phyloP scores from a whole-genome alignment of 768 basidiomycete genomes.

The Boletus rubroflammeus region DNA sequence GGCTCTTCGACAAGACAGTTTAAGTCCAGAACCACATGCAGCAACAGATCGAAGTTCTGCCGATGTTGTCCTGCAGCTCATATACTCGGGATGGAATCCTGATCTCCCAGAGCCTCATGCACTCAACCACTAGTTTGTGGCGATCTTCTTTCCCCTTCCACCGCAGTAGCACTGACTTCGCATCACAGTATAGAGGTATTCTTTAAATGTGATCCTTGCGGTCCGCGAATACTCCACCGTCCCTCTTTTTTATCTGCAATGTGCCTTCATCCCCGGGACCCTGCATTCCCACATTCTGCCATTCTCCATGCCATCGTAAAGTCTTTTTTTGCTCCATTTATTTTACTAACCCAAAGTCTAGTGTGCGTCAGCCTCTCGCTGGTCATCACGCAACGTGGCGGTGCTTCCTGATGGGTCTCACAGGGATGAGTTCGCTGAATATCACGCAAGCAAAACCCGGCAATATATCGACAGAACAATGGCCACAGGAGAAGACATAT shows the following conservation, averaged over 20 bases:
- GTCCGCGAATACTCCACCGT: conserved; percentile 78
- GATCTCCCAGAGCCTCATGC: conserved; percentile 75
- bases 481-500: conserved; percentile 86
- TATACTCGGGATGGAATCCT: conserved; percentile 80
- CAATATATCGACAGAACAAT: conserved; percentile 86
- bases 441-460: conserved; percentile 82
- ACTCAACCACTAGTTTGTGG: conserved; percentile 72
- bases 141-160: conserved; percentile 7
- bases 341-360: conserved; percentile 27
- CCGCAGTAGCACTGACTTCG: conserved; percentile 8
- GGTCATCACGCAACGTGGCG: conserved; percentile 68
- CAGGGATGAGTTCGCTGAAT: conserved; percentile 84
- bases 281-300: conserved; percentile 84
- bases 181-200: conserved; percentile 72
- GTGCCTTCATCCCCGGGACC: conserved; percentile 74
- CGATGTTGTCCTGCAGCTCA: conserved; percentile 60
- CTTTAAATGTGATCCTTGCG: conserved; percentile 85
- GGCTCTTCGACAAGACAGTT: conserved; percentile 40
- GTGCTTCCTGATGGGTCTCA: conserved; percentile 70
- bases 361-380: conserved; percentile 83
- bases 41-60: conserved; percentile 37
- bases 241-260: conserved; percentile 78
- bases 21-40: conserved; percentile 49
- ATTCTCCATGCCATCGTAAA: conserved; percentile 87
- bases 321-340: conserved; percentile 6